Evolutionary conservation across 1,139 yeast species (phyloP), one percentile per base, ranked within the genome.

Genomic region (Geotrichum klebahnii): DNA sequence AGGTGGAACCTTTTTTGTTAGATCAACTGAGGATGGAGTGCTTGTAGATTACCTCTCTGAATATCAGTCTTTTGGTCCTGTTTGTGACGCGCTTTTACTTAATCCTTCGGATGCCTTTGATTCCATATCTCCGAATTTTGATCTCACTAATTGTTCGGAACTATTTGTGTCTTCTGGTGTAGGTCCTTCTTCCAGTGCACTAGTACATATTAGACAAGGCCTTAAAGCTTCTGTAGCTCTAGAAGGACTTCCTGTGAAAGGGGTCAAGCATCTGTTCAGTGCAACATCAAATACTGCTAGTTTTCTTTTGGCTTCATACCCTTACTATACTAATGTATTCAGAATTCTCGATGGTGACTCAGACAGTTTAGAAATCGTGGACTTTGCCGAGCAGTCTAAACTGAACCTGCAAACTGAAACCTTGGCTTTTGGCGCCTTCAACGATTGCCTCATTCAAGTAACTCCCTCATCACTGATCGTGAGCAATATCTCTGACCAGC

Each of bases 1-100:
- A 5, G 52, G 52, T 3, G 52, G 52, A n/a, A 42, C 38, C 2
- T 48, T 48, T 17, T 44, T 44, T 8, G 47, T 44, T 16, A 14
- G 22, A n/a, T 44, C 47, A 3, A 28, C 47, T 3, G 41, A 44
- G 14, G 40, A 37, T 19, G 47, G 42, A 3, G 39, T 48, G 5
- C 28, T 17, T 10, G 48, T 39, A 14, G 43, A 48, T 3, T 43
- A 44, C 14, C 29, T 48, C 22, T 32, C 44, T 12, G 31, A 33
- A 8, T 38, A 37, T 33, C 52, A 43, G 16, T 34, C 29, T 17
- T 44, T 38, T 48, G 48, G 52, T 14, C 48, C 48, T 5, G 32
- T 48, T 8, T 5, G 44, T 22, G 52, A 48, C 26, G 52, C 48
- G 8, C 1, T 46, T 8, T 9, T 28, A n/a, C 24, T 46, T 8